These are phyloP conservation scores for Diaporthe caulivora DNA, from an alignment of 2,329 filamentous ascomycete genomes.

Conservation along the genomic window DNA sequence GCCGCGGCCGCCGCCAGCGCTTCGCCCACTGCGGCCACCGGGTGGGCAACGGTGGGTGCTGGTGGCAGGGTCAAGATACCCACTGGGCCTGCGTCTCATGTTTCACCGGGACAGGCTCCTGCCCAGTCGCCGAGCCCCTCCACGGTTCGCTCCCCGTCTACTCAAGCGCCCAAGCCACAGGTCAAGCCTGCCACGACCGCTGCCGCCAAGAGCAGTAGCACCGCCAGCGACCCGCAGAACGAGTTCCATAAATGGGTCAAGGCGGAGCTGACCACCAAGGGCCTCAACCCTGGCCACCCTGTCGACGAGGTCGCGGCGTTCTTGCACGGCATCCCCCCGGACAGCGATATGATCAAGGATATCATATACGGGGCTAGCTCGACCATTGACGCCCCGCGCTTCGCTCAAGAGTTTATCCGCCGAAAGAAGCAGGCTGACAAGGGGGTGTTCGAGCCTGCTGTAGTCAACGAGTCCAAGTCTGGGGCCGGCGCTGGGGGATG, in stretches of 20 bases:
- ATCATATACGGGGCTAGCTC: conserved; percentile 94
- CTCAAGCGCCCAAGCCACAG: conserved; percentile 28
- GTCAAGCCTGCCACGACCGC: conserved; percentile 56
- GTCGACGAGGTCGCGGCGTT: conserved; percentile 85
- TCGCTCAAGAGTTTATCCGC: conserved; percentile 93
- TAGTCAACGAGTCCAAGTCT: conserved; percentile 62
- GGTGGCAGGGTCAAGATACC: conserved; percentile 91
- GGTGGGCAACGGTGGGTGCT: conserved; percentile 96
- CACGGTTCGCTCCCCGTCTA: conserved; percentile 40
- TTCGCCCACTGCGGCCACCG: conserved; percentile 54
- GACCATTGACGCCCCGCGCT: conserved; percentile 90
- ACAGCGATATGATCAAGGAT: conserved; percentile 55
- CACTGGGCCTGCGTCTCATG: conserved; percentile 64
- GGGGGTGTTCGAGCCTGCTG: conserved; percentile 77
- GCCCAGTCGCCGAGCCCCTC: conserved; percentile 59
- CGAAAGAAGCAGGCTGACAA: conserved; percentile 94
- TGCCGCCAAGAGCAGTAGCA: conserved; percentile 53
- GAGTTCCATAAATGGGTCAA: conserved; percentile 96
- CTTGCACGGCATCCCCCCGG: conserved; percentile 72
- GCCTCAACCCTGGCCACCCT: conserved; percentile 68
- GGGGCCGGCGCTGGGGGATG: conserved; percentile 76
- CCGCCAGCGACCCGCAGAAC: conserved; percentile 74
- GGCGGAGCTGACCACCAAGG: conserved; percentile 79
- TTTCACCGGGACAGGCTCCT: conserved; percentile 41
- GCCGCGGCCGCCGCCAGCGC: conserved; percentile 48